Evolutionary conservation across 805 yeast genomes (phyloP).

Genomic region (Ogataea nakhonphanomensis): DNA sequence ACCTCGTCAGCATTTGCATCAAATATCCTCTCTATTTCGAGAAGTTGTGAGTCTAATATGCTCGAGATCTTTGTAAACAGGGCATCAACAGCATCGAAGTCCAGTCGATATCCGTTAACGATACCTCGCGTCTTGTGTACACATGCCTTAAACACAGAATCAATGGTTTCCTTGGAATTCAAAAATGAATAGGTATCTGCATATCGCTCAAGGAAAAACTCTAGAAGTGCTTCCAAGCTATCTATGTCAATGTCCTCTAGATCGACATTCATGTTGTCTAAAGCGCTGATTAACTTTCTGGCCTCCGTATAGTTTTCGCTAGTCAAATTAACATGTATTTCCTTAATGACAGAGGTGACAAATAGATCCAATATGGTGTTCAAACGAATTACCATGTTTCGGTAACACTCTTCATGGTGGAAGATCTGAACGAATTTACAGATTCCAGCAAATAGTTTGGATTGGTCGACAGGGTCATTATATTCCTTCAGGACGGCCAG

Average conservation of each 20-base stretch:
- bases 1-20: slow-evolving; percentile 29
- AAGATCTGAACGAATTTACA: slow-evolving; percentile 27
- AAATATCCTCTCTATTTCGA: slow-evolving; percentile 29
- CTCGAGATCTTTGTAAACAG: slow-evolving; percentile 22
- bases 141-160: slow-evolving; percentile 17
- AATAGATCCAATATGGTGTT: slow-evolving; percentile 62
- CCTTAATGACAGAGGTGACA: slow-evolving; percentile 65
- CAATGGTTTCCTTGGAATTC: slow-evolving; percentile 20
- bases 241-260: slow-evolving; percentile 35
- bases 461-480: slow-evolving; percentile 31
- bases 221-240: slow-evolving; percentile 32
- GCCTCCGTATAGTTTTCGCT: slow-evolving; percentile 42
- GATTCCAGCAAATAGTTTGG: slow-evolving; percentile 31
- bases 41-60: slow-evolving; percentile 26
- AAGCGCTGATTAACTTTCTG: slow-evolving; percentile 22
- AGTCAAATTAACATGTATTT: slow-evolving; percentile 58
- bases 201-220: slow-evolving; percentile 32
- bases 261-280: slow-evolving; percentile 24
- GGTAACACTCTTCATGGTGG: slow-evolving; percentile 19
- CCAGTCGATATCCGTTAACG: slow-evolving; percentile 29
- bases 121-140: slow-evolving; percentile 20
- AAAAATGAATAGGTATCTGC: slow-evolving; percentile 30
- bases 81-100: slow-evolving; percentile 23
- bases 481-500: slow-evolving; percentile 28
- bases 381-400: slow-evolving; percentile 36